phyloP scores from a whole-genome alignment of 2,329 filamentous ascomycete genomes.

The Lachnellula hyalina region DNA sequence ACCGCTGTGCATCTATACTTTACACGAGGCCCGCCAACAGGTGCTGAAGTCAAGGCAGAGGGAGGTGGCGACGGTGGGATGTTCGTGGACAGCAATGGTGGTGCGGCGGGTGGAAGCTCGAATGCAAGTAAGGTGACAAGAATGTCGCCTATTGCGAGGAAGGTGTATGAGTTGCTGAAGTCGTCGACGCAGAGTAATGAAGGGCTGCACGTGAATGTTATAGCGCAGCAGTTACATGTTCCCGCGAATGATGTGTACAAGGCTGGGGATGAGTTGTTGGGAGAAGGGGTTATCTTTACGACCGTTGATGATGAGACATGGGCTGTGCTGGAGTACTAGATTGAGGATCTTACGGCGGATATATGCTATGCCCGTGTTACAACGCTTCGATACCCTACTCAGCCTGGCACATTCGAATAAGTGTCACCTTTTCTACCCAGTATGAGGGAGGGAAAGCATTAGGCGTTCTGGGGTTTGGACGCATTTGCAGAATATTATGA shows the following conservation, averaged over 20 bases:
- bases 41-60: constrained; percentile 31
- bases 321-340: constrained; percentile 68
- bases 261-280: constrained; percentile 76
- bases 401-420: too few species aligned
- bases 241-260: constrained; percentile 64
- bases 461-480: constrained; percentile 18
- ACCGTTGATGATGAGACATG: constrained; percentile 92
- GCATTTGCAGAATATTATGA: constrained; percentile 2
- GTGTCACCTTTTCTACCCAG: too few species aligned
- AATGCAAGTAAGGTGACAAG: constrained; percentile 26
- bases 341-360: neutral
- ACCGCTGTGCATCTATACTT: constrained; percentile 84
- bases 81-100: constrained; percentile 34
- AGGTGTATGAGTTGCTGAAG: constrained; percentile 66
- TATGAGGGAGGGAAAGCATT: neutral
- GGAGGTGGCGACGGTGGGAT: constrained; percentile 31
- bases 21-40: constrained; percentile 57
- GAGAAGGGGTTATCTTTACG: constrained; percentile 73
- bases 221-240: constrained; percentile 62
- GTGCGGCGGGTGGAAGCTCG: constrained; percentile 29
- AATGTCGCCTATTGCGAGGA: constrained; percentile 54
- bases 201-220: constrained; percentile 74
- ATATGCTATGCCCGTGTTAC: too few species aligned
- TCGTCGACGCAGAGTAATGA: constrained; percentile 68
- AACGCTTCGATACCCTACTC: too few species aligned